Evolutionary conservation across 129 eudicot species (phyloP), one percentile per base, ranked within the genome.

Genomic region (Helichrysum umbraculigerum): DNA sequence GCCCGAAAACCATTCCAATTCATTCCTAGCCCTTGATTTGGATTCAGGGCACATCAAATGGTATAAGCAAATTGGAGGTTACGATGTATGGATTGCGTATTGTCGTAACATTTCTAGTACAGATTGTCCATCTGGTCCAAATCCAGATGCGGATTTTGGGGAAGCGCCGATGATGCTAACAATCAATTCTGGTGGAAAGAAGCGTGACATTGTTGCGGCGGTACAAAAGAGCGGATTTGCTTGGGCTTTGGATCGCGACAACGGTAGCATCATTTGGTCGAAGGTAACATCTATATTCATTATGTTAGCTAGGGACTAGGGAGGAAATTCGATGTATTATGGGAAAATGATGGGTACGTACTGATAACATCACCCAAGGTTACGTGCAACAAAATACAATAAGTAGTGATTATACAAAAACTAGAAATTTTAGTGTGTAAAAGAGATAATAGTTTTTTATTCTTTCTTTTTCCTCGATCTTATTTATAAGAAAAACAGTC

Each of bases 221-320:
- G 92, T 86, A 16, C 98, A 93, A 73, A 93, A 93, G 70, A 93
- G 92, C 56, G 98, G 98, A n/a, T 61, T 88, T 32, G 98, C 89
- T 0, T 90, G 98, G 95, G 92, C 92, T 47, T 70, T 86, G 59
- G 94, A 92, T 72, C 92, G 94, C 2, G 85, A 84, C 67, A 70
- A 81, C 47, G 98, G 98, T 20, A 72, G 87, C 75, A 78, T 85
- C 14, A 78, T 90, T 32, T 92, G 98, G 98, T 77, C 78, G 70
- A 86, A 41, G 39, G 96, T 92, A 79, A 83, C 28, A 25, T 25
- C 28, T 25, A 25, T 25, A 0, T 25, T 25, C 28, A 25, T 25
- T 25, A 25, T 25, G 28, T 25, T 25, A 25, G 28, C 28, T 25
- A 25, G 28, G 28, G 28, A 25, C 28, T 25, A 25, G 28, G 28